phyloP scores from a whole-genome alignment of 2,329 filamentous ascomycete genomes.

The Gliomastix tumulicola region DNA sequence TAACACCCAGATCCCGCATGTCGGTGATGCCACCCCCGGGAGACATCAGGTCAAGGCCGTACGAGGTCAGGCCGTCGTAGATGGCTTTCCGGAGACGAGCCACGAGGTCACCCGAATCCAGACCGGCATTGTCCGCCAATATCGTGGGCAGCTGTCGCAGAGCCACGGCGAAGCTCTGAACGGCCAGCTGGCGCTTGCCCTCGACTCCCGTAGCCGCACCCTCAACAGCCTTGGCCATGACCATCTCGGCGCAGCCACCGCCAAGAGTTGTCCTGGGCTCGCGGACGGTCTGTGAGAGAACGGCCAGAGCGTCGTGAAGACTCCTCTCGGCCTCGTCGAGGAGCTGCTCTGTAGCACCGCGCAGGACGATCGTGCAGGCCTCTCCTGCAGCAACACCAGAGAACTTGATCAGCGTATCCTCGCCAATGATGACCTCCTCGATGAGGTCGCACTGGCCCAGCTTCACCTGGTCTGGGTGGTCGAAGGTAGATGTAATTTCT shows the following conservation, averaged over 20 bases:
- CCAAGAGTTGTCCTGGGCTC: slow-evolving; percentile 92
- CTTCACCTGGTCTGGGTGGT: slow-evolving; percentile 95
- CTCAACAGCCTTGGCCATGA: slow-evolving; percentile 98
- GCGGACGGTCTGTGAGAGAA: slow-evolving; percentile 92
- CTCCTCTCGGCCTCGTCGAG: slow-evolving; percentile 95
- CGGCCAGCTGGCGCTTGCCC: slow-evolving; percentile 93
- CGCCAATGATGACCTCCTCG: slow-evolving; percentile 96
- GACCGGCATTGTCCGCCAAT: slow-evolving; percentile 91
- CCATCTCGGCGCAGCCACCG: slow-evolving; percentile 95
- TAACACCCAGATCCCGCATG: slow-evolving; percentile 90
- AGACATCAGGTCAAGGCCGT: slow-evolving; percentile 80
- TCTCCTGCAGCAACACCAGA: slow-evolving; percentile 90
- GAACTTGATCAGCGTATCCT: slow-evolving; percentile 96
- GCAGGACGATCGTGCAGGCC: slow-evolving; percentile 93
- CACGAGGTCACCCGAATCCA: slow-evolving; percentile 92
- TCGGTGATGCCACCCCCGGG: slow-evolving; percentile 90
- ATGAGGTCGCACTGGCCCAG: slow-evolving; percentile 92
- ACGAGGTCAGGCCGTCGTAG: slow-evolving; percentile 89
- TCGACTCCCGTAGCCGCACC: slow-evolving; percentile 88
- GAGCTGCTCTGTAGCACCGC: slow-evolving; percentile 92
- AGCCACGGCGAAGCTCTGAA: slow-evolving; percentile 81
- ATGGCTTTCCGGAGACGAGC: slow-evolving; percentile 87
- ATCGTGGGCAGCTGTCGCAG: slow-evolving; percentile 93
- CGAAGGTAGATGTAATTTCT: slow-evolving; percentile 96
- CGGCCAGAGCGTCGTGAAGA: slow-evolving; percentile 90